Base-by-base conservation (phyloP, 345 rosid species). In the Physaria fendleri region DNA sequence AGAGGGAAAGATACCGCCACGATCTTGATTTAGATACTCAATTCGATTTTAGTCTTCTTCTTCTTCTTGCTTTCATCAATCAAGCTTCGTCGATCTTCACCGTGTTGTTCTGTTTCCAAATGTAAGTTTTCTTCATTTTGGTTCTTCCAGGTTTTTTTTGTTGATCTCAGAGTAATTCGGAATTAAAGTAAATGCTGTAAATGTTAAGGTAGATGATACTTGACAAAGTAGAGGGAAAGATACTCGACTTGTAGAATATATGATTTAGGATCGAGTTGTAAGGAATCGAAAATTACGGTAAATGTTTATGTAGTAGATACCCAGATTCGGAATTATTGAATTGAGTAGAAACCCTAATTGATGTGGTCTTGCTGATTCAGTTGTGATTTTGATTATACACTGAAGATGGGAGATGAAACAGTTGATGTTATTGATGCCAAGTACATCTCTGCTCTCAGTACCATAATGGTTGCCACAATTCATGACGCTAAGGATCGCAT, bases 401-500 rank as follows among this genome's bases (percentile, higher is more conserved):
- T 50, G 63, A 60, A 50, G 50, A 74, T 77, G 81, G 74, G 60
- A 51, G 69, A 63, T 15, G 49, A 43, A 52, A 30, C 67, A 2
- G 64, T 62, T 20, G 90, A 85, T 56, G 48, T 18, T 4, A 72
- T 72, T 56, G 88, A 78, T 71, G 61, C 62, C 5, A 82, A 79
- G 72, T 65, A 73, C 60, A 74, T 86, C 2, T 76, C 84, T 8
- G 83, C 83, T 44, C 88, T 83, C 38, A 89, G 95, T 66, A 65
- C 91, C 4, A 64, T 86, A 46, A 72, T 89, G 71, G 95, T 92
- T 16, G 99, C 95, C 0, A 78, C 95, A 9, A 89, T 92, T 56
- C 85, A 92, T 61, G 97, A 92, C 75, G 87, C 95, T 2, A 92
- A 86, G 63, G 99, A 86, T 38, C 70, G 83, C 60, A 85, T 92